A percentile compares a stretch with the other conserved stretches of the same genome.
Conservation (phyloP, 768 basidiomycete genomes). For the Saitozyma sp. region DNA sequence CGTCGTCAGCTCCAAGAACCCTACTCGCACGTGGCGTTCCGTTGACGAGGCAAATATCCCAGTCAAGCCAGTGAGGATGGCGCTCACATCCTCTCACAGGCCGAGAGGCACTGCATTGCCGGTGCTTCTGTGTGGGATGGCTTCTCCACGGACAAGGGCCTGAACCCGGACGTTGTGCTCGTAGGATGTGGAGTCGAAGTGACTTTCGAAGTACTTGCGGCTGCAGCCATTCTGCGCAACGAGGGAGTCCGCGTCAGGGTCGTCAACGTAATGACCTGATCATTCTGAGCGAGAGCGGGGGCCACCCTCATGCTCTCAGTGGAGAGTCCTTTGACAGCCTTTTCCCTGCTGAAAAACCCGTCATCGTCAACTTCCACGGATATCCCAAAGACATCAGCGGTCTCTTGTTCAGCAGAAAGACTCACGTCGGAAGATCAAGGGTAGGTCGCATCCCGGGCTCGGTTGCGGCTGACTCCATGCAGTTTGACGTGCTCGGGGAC, state of each 20-base stretch:
- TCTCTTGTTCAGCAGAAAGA: slow-evolving; percentile 44
- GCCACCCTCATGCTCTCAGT: slow-evolving; percentile 52
- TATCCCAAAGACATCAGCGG: slow-evolving; percentile 47
- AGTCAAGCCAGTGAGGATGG: no score
- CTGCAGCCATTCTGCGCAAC: slow-evolving; percentile 73
- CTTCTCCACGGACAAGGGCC: slow-evolving; percentile 68
- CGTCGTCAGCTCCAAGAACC: slow-evolving; percentile 83
- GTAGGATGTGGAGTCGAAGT: slow-evolving; percentile 84
- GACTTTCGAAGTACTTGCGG: slow-evolving; percentile 85
- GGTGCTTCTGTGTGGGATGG: slow-evolving; percentile 86
- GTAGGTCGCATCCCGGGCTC: slow-evolving; percentile 18
- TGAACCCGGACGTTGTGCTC: slow-evolving; percentile 62
- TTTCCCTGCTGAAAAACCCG: slow-evolving; percentile 50
- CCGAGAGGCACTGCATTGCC: slow-evolving; percentile 70
- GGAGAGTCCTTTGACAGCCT: slow-evolving; percentile 40
- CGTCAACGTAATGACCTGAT: slow-evolving; percentile 89
- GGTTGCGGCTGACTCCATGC: neutral
- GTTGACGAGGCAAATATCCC: slow-evolving; percentile 17
- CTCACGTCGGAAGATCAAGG: slow-evolving; percentile 40
- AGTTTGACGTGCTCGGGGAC: slow-evolving; percentile 44
- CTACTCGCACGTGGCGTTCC: slow-evolving; percentile 36
- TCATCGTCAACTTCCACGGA: slow-evolving; percentile 87
- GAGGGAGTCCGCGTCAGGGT: slow-evolving; percentile 72
- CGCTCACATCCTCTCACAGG: neutral
- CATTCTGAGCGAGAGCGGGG: slow-evolving; percentile 68